These are phyloP conservation scores for Exobasidium cylindrosporum DNA, from an alignment of 1,284 basidiomycete species.

Conservation along the genomic window DNA sequence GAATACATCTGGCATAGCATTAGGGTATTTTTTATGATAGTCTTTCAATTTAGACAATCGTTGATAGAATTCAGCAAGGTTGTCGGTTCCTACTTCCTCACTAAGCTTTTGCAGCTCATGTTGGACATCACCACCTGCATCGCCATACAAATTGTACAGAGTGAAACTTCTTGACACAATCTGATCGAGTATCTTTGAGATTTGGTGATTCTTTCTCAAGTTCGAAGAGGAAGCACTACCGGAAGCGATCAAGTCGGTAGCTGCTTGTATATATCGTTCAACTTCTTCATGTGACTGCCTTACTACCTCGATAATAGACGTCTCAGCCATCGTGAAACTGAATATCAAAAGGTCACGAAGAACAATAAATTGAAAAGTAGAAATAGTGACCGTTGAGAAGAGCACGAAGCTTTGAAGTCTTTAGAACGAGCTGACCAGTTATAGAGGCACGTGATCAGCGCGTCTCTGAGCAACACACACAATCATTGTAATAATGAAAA, in stretches of 20 bases:
- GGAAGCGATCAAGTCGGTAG: constrained; percentile 57
- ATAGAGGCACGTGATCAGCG: too few species aligned
- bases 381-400: too few species aligned
- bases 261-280: constrained; percentile 72
- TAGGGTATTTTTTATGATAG: constrained; percentile 91
- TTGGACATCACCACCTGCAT: constrained; percentile 53
- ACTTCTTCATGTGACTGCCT: constrained; percentile 92
- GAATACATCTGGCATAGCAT: constrained; percentile 60
- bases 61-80: constrained; percentile 69
- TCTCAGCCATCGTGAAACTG: constrained; percentile 40
- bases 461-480: too few species aligned
- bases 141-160: constrained; percentile 56
- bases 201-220: constrained; percentile 79
- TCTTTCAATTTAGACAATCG: constrained; percentile 91
- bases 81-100: constrained; percentile 52
- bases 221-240: constrained; percentile 30
- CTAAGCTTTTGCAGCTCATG: constrained; percentile 59
- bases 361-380: too few species aligned
- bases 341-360: too few species aligned
- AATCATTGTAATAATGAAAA: too few species aligned
- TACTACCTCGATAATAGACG: constrained; percentile 88
- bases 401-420: too few species aligned
- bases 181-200: constrained; percentile 78
- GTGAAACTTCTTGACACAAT: constrained; percentile 65
- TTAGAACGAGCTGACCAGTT: too few species aligned